Conservation (phyloP, 1,284 basidiomycete species). For the Pseudozyma sp. region DNA sequence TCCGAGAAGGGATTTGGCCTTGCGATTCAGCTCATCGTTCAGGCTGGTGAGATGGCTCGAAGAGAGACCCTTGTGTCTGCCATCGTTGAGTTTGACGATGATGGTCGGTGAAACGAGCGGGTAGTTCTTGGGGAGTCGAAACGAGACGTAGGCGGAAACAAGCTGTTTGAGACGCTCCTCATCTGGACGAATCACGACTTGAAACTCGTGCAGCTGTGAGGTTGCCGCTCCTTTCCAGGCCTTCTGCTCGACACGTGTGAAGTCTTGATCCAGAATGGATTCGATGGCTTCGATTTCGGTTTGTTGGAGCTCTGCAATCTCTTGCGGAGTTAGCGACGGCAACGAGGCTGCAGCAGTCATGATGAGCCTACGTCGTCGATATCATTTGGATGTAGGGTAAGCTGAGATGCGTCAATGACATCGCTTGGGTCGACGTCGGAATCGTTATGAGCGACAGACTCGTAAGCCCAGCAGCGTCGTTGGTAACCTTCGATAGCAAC, state of each 20-base stretch:
- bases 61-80: conserved; percentile 48
- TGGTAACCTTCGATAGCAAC: conserved; percentile 19
- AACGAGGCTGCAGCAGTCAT: conserved; percentile 17
- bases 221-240: conserved; percentile 52
- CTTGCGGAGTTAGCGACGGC: conserved; percentile 36
- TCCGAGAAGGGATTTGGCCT: conserved; percentile 60
- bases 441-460: conserved; percentile 2
- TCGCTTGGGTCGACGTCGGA: not conserved
- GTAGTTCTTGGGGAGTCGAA: conserved; percentile 63
- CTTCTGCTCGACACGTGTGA: conserved; percentile 42
- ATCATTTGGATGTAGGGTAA: conserved; percentile 16
- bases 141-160: conserved; percentile 47
- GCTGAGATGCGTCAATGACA: conserved; percentile 14
- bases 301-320: conserved; percentile 58
- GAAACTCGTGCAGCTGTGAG: conserved; percentile 52
- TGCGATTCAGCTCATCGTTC: conserved; percentile 39
- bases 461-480: conserved; percentile 10
- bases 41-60: conserved; percentile 41
- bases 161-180: conserved; percentile 56
- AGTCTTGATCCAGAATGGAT: conserved; percentile 62
- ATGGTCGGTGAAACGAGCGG: conserved; percentile 55
- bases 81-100: conserved; percentile 46
- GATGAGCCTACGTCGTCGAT: conserved; percentile 1
- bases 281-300: conserved; percentile 62
- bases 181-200: conserved; percentile 57